These are phyloP conservation scores for Podospora pseudocomata DNA, from an alignment of 495 filamentous ascomycete genomes.

Conservation along the genomic window DNA sequence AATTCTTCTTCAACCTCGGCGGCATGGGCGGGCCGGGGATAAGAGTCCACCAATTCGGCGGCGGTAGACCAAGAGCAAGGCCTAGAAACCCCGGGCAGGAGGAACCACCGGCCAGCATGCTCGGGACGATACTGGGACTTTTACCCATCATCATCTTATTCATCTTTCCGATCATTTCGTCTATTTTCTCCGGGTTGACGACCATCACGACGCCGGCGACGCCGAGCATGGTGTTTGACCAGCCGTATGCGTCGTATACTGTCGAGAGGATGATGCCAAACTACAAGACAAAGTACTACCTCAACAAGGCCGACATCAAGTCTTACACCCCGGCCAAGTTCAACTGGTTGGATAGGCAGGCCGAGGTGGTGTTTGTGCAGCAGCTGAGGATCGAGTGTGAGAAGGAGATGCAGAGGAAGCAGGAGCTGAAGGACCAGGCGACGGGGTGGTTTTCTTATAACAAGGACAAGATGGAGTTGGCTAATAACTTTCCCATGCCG, in stretches of 20 bases:
- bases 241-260: slow-evolving; percentile 63
- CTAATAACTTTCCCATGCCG: slow-evolving; percentile 37
- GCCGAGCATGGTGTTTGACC: slow-evolving; percentile 69
- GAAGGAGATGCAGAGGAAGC: slow-evolving; percentile 57
- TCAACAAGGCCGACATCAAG: slow-evolving; percentile 73
- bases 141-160: slow-evolving; percentile 87
- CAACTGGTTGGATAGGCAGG: slow-evolving; percentile 67
- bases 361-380: slow-evolving; percentile 68
- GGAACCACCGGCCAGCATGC: slow-evolving; percentile 43
- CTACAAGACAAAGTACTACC: slow-evolving; percentile 73
- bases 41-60: slow-evolving; percentile 83
- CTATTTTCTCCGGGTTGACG: slow-evolving; percentile 60
- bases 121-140: slow-evolving; percentile 58
- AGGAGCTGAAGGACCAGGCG: slow-evolving; percentile 69
- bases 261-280: slow-evolving; percentile 64
- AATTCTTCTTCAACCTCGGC: slow-evolving; percentile 89
- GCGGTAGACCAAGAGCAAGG: slow-evolving; percentile 61
- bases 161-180: slow-evolving; percentile 78
- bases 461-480: slow-evolving; percentile 63
- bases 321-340: slow-evolving; percentile 65
- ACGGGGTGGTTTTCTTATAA: slow-evolving; percentile 87
- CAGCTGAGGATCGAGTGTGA: slow-evolving; percentile 67
- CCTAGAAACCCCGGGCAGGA: slow-evolving; percentile 63
- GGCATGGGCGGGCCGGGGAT: slow-evolving; percentile 80
- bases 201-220: slow-evolving; percentile 49